phyloP scores from a whole-genome alignment of 208 protist species.

The Naegleria gruberi region DNA sequence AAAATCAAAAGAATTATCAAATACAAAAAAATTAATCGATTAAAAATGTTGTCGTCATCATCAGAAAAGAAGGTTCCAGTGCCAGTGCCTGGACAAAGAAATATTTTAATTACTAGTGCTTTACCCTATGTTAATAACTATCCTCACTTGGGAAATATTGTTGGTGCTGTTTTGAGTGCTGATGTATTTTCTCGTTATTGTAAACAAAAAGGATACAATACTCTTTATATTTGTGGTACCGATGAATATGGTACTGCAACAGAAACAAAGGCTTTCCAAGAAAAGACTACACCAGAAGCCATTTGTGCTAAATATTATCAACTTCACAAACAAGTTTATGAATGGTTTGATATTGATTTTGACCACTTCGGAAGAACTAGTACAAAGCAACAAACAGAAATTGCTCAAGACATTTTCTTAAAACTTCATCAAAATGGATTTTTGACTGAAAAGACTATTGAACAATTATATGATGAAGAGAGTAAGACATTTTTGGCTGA shows the following conservation, averaged over 20 bases:
- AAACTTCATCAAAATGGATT: conserved; percentile 42
- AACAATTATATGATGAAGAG: conserved; percentile 53
- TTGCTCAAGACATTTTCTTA: conserved; percentile 64
- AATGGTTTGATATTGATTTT: conserved; percentile 71
- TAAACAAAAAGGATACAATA: conserved; percentile 53
- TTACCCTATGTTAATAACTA: conserved; percentile 78
- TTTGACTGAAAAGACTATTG: conserved; percentile 37
- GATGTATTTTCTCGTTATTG: conserved; percentile 64
- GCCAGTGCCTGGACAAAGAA: conserved; percentile 45
- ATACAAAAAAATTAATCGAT: too few species aligned
- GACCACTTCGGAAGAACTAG: conserved; percentile 68
- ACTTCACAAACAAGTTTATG: conserved; percentile 59
- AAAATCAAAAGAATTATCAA: too few species aligned
- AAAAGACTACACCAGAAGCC: conserved; percentile 49
- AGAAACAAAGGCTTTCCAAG: conserved; percentile 48
- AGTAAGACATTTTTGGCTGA: conserved; percentile 57
- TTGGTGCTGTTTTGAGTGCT: conserved; percentile 63
- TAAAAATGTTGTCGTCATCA: neutral
- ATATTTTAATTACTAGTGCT: conserved; percentile 65
- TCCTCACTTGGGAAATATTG: conserved; percentile 73
- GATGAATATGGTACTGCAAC: conserved; percentile 62
- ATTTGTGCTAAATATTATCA: conserved; percentile 67
- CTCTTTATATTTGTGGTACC: conserved; percentile 67
- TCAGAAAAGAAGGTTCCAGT: neutral
- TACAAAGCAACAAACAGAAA: conserved; percentile 54